A percentile compares a stretch with the other conserved stretches of the same genome.
Evolutionary conservation across 2,329 filamentous ascomycete species (phyloP).

Genomic region (Colletotrichum orbiculare): DNA sequence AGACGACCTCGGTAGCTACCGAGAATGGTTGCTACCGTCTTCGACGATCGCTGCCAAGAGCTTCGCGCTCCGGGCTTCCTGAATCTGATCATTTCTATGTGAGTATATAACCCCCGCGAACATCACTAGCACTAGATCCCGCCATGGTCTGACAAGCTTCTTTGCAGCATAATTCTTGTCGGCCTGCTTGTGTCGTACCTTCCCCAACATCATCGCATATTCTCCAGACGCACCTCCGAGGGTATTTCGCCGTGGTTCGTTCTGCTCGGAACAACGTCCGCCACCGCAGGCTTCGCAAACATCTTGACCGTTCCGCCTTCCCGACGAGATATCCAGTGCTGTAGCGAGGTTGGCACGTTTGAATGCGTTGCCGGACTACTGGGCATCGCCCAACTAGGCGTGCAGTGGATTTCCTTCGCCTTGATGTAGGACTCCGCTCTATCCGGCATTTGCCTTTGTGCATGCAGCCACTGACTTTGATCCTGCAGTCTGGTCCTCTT

Average conservation of each 20-base stretch:
- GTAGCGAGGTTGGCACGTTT: conserved; percentile 80
- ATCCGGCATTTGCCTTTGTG: background rate
- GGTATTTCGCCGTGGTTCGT: conserved; percentile 97
- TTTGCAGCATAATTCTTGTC: conserved; percentile 75
- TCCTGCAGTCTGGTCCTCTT: conserved; percentile 83
- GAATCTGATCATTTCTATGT: conserved; percentile 69
- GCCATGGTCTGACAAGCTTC: conserved; percentile 37
- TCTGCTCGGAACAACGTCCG: conserved; percentile 90
- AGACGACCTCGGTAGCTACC: background rate
- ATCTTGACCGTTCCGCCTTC: conserved; percentile 90
- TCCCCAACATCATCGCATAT: conserved; percentile 93
- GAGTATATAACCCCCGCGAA: conserved; percentile 38
- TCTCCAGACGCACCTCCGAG: conserved; percentile 85
- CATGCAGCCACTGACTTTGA: background rate
- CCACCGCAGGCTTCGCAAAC: conserved; percentile 89
- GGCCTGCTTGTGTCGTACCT: conserved; percentile 94
- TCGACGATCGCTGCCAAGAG: conserved; percentile 58
- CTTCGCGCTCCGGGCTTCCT: conserved; percentile 64
- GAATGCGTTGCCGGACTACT: conserved; percentile 88
- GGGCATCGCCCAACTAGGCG: conserved; percentile 89
- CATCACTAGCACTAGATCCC: background rate
- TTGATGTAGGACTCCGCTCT: conserved; percentile 75
- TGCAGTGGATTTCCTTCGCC: conserved; percentile 92
- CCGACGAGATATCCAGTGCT: conserved; percentile 85
- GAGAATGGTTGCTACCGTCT: conserved; percentile 27